phyloP scores from a whole-genome alignment of 2,329 filamentous ascomycete species.

The Xylariales sp. region DNA sequence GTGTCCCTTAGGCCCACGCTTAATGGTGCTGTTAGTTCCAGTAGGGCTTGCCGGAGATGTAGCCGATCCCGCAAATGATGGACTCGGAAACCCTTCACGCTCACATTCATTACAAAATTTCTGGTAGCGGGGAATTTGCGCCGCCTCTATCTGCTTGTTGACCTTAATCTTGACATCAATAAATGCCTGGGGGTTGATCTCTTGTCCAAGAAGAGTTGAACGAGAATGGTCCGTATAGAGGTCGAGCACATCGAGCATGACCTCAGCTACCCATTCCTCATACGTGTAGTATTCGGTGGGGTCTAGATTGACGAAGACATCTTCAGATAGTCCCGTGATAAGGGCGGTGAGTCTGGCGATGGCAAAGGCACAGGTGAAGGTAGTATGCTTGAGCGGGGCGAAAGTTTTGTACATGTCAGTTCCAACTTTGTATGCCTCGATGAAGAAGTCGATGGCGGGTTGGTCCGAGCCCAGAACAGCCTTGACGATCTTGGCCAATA shows the following conservation, averaged over 20 bases:
- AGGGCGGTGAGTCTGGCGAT: slow-evolving; percentile 83
- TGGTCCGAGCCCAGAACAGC: slow-evolving; percentile 59
- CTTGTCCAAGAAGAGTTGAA: slow-evolving; percentile 77
- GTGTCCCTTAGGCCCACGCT: slow-evolving; percentile 49
- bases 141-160: slow-evolving; percentile 80
- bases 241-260: slow-evolving; percentile 89
- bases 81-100: slow-evolving; percentile 49
- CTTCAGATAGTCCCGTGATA: slow-evolving; percentile 68
- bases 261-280: slow-evolving; percentile 72
- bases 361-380: slow-evolving; percentile 84
- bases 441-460: slow-evolving; percentile 67
- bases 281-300: slow-evolving; percentile 60
- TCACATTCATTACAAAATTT: slow-evolving; percentile 67
- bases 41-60: slow-evolving; percentile 54
- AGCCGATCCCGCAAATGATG: slow-evolving; percentile 52
- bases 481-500: slow-evolving; percentile 82
- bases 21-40: slow-evolving; percentile 48
- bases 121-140: slow-evolving; percentile 72
- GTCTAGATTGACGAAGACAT: slow-evolving; percentile 62
- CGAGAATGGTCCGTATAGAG: slow-evolving; percentile 88
- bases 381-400: slow-evolving; percentile 88
- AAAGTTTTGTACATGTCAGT: slow-evolving; percentile 95
- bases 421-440: slow-evolving; percentile 81
- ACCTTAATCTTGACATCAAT: slow-evolving; percentile 88
- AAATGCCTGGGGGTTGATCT: slow-evolving; percentile 80